Percentiles rank a stretch among this genome's conserved stretches.
Conservation (phyloP, 73 alveolate genomes). For the Tetrahymena thermophila region DNA sequence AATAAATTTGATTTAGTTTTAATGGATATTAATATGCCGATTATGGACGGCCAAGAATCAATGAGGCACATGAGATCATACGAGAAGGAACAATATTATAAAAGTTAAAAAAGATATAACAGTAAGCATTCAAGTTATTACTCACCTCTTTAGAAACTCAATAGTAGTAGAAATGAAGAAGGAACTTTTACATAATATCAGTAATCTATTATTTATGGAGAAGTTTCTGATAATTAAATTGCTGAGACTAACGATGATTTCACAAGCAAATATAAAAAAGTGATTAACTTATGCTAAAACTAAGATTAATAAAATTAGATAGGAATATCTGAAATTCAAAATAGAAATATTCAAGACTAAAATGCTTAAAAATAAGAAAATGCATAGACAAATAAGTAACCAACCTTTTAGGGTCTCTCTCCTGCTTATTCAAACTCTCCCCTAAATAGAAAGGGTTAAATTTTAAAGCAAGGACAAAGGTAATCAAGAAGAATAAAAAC, state of each 20-base stretch:
- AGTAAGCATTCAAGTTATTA: neutral
- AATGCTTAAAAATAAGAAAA: neutral
- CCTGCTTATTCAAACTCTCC: neutral
- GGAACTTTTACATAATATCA: neutral
- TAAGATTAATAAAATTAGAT: too few species aligned
- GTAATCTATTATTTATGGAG: neutral
- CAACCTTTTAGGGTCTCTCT: neutral
- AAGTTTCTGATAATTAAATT: neutral
- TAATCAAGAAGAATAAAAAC: neutral
- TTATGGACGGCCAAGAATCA: neutral
- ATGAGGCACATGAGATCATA: neutral
- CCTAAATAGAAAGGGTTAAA: neutral
- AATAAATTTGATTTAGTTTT: neutral
- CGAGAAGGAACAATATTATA: neutral
- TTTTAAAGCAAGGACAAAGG: neutral
- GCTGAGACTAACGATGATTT: too few species aligned
- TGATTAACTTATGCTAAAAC: too few species aligned
- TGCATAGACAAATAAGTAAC: neutral
- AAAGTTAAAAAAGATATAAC: neutral
- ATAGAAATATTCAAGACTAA: too few species aligned
- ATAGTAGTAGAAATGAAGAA: too few species aligned
- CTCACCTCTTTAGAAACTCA: neutral
- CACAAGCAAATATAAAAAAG: too few species aligned
- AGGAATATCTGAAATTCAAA: neutral
- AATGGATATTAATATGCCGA: conserved; percentile 1